phyloP scores from a whole-genome alignment of 2,329 filamentous ascomycete species.

The Neofusicoccum sp. region DNA sequence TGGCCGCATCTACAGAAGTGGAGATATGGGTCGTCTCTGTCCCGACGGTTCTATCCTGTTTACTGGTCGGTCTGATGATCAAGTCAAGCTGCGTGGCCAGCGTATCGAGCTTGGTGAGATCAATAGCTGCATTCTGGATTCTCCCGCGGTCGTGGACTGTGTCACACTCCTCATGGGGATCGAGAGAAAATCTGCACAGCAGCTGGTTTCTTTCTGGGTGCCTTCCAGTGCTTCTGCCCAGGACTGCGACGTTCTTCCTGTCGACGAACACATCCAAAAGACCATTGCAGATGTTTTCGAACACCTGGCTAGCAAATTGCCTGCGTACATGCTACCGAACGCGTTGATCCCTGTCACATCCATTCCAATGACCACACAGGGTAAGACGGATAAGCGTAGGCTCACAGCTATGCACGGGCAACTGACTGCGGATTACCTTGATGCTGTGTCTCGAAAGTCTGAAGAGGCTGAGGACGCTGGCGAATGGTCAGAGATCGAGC shows the following conservation, averaged over 20 bases:
- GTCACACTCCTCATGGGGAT: conserved; percentile 59
- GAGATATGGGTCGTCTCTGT: conserved; percentile 78
- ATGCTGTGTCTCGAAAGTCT: conserved; percentile 34
- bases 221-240: conserved; percentile 31
- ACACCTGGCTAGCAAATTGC: conserved; percentile 56
- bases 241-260: conserved; percentile 39
- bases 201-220: conserved; percentile 68
- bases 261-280: conserved; percentile 30
- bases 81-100: conserved; percentile 79
- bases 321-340: conserved; percentile 76
- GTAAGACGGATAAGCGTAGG: conserved; percentile 65
- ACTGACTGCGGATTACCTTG: conserved; percentile 49
- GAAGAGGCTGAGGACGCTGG: conserved; percentile 35
- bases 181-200: conserved; percentile 45
- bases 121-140: conserved; percentile 58
- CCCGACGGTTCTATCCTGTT: conserved; percentile 73
- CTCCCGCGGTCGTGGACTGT: conserved; percentile 57
- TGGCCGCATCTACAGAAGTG: conserved; percentile 77
- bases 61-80: conserved; percentile 70
- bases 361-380: conserved; percentile 70
- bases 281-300: conserved; percentile 50
- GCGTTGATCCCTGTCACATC: conserved; percentile 66
- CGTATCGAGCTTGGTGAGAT: conserved; percentile 78
- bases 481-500: conserved; percentile 58
- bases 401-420: conserved; percentile 51